A percentile compares a stretch with the other conserved stretches of the same genome.
phyloP scores from a whole-genome alignment of 768 basidiomycete species.

The Phylloporus sp. region DNA sequence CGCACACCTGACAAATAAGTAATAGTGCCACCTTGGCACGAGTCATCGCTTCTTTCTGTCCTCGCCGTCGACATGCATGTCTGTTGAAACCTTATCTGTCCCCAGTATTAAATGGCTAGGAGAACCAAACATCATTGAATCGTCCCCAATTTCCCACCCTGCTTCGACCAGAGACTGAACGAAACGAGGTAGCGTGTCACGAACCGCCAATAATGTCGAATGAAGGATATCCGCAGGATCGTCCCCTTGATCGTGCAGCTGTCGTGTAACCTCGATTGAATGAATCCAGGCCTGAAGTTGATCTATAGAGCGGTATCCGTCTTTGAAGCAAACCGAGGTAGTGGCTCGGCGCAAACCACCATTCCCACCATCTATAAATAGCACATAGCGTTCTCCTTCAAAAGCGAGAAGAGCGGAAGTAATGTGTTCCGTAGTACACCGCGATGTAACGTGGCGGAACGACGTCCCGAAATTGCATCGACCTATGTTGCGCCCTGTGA shows the following conservation, averaged over 20 bases:
- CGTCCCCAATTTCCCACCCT: constrained; percentile 39
- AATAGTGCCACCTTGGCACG: not conserved
- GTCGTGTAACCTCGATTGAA: constrained; percentile 17
- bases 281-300: constrained; percentile 55
- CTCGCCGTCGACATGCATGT: constrained; percentile 2
- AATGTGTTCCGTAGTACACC: constrained; percentile 13
- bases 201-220: constrained; percentile 11
- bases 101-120: constrained; percentile 21
- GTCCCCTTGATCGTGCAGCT: not conserved
- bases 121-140: constrained; percentile 29
- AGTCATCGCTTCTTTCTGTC: constrained; percentile 19
- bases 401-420: constrained; percentile 38
- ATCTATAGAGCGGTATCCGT: constrained; percentile 43
- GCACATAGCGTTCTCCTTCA: constrained; percentile 43
- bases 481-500: constrained; percentile 37
- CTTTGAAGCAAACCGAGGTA: constrained; percentile 50
- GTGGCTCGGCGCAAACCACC: not conserved
- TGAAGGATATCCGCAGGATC: constrained; percentile 7
- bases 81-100: not conserved
- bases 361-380: constrained; percentile 41
- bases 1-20: not conserved
- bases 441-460: constrained; percentile 27
- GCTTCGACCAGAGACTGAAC: constrained; percentile 15
- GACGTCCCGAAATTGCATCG: constrained; percentile 50
- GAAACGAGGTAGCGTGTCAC: constrained; percentile 16